Base-by-base conservation (phyloP, 441 rosid species). In the Biscutella auriculata region DNA sequence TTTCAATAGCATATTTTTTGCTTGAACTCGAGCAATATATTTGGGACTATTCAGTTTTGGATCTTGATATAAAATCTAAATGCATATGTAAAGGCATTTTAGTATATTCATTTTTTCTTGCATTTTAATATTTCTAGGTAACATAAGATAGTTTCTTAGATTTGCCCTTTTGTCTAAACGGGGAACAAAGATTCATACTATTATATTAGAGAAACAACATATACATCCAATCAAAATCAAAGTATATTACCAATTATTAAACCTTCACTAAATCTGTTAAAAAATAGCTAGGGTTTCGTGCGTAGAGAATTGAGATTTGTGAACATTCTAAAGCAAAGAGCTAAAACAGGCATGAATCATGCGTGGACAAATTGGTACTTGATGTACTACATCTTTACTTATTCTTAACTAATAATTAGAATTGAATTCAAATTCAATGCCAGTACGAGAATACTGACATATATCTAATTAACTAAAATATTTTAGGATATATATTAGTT, bases 321-420 rank as follows among this genome's bases (percentile, higher is more conserved):
- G 41, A 58, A 58, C 48, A 51, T 51, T 66, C 27, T 21, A 11
- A 52, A 29, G 30, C 39, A 47, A 46, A 25, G 15, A 26, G 64
- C 10, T 25, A 50, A 39, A 30, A 48, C 9, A 66, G 71, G 71
- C 71, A 60, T 67, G 71, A 45, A 45, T 60, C 71, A 53, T 60
- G 71, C 71, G 21, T 53, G 23, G 57, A 54, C 15, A 28, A 34
- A 27, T 19, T 51, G 27, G 65, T 59, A 59, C 54, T 59, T 58
- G 19, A 5, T 45, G 66, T 53, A 53, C 62, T 30, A 60, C 64
- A 67, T 26, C 41, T 67, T 59, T 44, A 59, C 65, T 58, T 14
- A 16, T 58, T 58, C 60, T 58, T 42, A 32, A 41, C 32, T 41
- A 15, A 49, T 57, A 39, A 12, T 50, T n/a, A n/a, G n/a, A n/a